Evolutionary conservation across 2,329 filamentous ascomycete genomes (phyloP), one percentile per base, ranked within the genome.

Genomic region (Paradendryphiella salina): DNA sequence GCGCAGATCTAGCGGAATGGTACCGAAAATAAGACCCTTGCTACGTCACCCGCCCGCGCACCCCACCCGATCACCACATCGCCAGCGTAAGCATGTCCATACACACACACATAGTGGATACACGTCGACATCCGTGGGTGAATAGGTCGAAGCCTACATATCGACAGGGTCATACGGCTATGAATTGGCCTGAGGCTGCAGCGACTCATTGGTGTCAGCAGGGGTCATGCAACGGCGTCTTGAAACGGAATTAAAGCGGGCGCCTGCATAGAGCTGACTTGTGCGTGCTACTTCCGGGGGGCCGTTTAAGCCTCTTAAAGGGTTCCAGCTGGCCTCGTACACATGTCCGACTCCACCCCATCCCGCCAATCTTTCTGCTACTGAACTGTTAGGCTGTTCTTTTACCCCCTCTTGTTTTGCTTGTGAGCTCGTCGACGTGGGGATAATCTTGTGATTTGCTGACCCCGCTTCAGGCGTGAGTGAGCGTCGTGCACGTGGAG

Each of bases 191-290:
- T 60, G 51, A 58, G 61, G 60, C 60, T 43, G 50, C 29, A 51
- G 54, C 57, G 53, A 59, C 52, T 56, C 51, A 52, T 58, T 53
- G 58, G 67, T 66, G 64, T 66, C 62, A 64, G 67, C 70, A 60
- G 64, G 67, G 69, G 63, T 63, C 46, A 51, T 71, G 69, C 70
- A 72, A 71, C 67, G 60, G 61, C 41, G 60, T 58, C 50, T 58
- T 72, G 68, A 70, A 70, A 71, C 69, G 52, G 57, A 59, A 55
- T 39, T 42, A 49, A 48, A 60, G 58, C 68, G 60, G 66, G 67
- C 67, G 69, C 57, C 67, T 68, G 64, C 67, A 58, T 51, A 39
- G 23, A 26, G 63, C 65, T 65, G 66, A 65, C 67, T 65, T 62
- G 66, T 56, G 42, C 13, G 31, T 10, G 14, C 40, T 31, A n/a